Conservation (phyloP, 352 stramenopile species). For the Pythium dissotocum region DNA sequence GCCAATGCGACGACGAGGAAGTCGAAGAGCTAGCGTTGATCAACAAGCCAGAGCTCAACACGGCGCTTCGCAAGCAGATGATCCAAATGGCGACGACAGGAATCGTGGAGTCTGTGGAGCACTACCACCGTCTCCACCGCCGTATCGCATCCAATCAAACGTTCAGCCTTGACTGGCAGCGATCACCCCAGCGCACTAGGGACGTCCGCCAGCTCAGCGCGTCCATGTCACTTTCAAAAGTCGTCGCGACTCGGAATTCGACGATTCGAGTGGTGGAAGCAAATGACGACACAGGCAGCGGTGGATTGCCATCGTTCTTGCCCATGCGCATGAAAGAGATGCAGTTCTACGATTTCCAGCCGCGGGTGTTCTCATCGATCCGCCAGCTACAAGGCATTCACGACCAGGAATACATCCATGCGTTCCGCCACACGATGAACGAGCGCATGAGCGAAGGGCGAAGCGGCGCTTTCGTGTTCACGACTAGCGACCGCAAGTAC, state of each 20-base stretch:
- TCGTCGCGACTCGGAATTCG: constrained; percentile 45
- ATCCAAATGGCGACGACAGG: constrained; percentile 89
- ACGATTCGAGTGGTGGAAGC: constrained; percentile 68
- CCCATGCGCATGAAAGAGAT: constrained; percentile 77
- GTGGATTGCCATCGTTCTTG: constrained; percentile 56
- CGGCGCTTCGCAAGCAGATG: constrained; percentile 81
- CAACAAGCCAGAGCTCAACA: constrained; percentile 87
- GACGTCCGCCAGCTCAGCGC: constrained; percentile 49
- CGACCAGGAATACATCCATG: constrained; percentile 77
- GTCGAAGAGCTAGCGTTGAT: constrained; percentile 38
- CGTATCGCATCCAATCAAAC: constrained; percentile 79
- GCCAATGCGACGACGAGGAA: background rate
- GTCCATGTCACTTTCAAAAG: constrained; percentile 39
- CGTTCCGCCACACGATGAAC: constrained; percentile 83
- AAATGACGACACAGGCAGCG: constrained; percentile 40
- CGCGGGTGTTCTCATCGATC: constrained; percentile 77
- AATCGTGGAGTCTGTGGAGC: constrained; percentile 85
- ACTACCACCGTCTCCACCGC: constrained; percentile 69
- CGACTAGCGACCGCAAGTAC: constrained; percentile 87
- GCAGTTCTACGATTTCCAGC: constrained; percentile 89
- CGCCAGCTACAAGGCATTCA: constrained; percentile 65
- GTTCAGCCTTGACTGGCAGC: constrained; percentile 80
- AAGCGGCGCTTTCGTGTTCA: constrained; percentile 90
- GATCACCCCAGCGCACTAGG: constrained; percentile 46
- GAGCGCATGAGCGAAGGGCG: constrained; percentile 89